Evolutionary conservation across 1,284 basidiomycete genomes (phyloP).

Genomic region (Ceratobasidium sp.): DNA sequence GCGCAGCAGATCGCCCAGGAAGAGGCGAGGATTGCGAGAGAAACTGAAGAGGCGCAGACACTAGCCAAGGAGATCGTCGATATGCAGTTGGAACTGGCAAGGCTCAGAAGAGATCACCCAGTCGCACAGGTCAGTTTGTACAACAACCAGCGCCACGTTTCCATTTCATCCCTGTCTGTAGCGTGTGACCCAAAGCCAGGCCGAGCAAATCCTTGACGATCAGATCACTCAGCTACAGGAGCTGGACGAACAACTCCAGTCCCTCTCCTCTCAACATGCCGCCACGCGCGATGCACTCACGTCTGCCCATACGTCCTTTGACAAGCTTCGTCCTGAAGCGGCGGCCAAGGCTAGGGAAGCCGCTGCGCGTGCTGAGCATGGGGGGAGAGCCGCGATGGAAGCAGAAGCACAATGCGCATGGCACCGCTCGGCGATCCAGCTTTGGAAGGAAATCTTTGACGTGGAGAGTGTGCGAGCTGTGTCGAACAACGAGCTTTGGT

Average conservation of each 20-base stretch:
- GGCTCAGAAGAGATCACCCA: constrained; percentile 25
- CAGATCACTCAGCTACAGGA: constrained; percentile 24
- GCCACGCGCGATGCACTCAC: constrained; percentile 35
- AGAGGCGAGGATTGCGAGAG: constrained; percentile 15
- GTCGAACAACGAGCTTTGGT: constrained; percentile 36
- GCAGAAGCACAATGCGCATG: constrained; percentile 35
- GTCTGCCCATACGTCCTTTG: constrained; percentile 21
- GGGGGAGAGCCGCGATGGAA: constrained; percentile 20
- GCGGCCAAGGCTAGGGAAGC: constrained; percentile 31
- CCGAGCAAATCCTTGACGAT: constrained; percentile 29
- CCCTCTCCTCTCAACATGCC: constrained; percentile 14
- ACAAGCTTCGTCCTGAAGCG: constrained; percentile 34
- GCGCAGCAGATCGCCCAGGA: constrained; percentile 28
- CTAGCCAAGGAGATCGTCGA: constrained; percentile 37
- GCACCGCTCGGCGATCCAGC: constrained; percentile 36
- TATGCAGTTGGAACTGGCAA: constrained; percentile 35
- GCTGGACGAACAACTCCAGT: constrained; percentile 31
- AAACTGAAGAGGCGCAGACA: constrained; percentile 24
- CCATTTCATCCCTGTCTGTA: background rate
- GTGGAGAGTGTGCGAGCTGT: constrained; percentile 34
- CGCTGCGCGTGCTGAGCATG: constrained; percentile 16
- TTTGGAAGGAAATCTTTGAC: constrained; percentile 29
- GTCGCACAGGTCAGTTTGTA: constrained; percentile 14
- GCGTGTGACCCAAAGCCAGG: constrained; percentile 34
- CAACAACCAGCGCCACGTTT: background rate